Evolutionary conservation across 140 eudicot species (phyloP).

Genomic region (Ambrosia hybrid): DNA sequence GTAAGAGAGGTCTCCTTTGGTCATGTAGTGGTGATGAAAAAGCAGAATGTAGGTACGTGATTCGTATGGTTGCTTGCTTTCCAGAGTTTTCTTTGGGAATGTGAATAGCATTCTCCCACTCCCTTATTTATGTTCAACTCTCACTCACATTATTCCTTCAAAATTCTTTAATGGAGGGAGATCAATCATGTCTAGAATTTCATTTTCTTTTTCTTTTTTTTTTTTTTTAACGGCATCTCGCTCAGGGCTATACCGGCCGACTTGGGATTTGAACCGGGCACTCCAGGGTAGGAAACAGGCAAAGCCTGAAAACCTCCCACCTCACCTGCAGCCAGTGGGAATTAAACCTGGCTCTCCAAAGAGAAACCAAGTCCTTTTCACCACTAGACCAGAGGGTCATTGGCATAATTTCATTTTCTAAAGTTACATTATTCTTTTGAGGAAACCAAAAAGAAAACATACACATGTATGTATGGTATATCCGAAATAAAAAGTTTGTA

Average conservation of each 20-base stretch:
- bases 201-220: not conserved
- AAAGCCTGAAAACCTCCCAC: no score
- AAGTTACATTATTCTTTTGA: not conserved
- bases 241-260: no score
- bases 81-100: conserved; percentile 8
- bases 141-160: not conserved
- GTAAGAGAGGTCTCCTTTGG: not conserved
- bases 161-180: not conserved
- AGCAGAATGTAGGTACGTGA: not conserved
- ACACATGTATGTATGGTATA: no score
- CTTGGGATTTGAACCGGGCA: no score
- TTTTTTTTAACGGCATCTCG: no score
- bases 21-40: not conserved
- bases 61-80: conserved; percentile 7
- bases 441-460: not conserved
- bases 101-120: conserved; percentile 4
- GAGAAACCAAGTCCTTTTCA: no score
- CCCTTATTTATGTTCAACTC: not conserved
- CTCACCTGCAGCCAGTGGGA: no score
- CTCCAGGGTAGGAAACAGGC: no score
- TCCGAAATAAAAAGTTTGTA: no score
- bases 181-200: not conserved
- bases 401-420: not conserved
- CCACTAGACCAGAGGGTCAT: no score
- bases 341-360: no score